Evolutionary conservation across 768 basidiomycete genomes (phyloP).

Genomic region (Calocybe cyanea): DNA sequence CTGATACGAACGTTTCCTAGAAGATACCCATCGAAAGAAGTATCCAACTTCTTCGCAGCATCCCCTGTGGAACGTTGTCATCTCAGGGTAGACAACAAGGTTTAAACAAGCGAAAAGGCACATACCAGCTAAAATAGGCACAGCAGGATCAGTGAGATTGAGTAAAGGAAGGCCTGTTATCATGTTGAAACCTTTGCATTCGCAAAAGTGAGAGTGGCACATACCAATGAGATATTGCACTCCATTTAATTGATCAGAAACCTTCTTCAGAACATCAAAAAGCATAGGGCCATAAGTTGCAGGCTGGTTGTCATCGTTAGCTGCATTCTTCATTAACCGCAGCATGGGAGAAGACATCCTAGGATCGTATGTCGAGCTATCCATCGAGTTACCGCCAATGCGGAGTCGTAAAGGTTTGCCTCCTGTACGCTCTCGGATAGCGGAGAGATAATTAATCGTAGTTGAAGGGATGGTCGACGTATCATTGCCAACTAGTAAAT

Average conservation of each 20-base stretch:
- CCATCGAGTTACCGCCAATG: conserved; percentile 48
- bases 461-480: conserved; percentile 46
- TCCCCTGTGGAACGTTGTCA: conserved; percentile 25
- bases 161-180: conserved; percentile 39
- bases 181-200: neutral
- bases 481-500: conserved; percentile 44
- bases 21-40: conserved; percentile 39
- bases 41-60: conserved; percentile 33
- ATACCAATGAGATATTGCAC: conserved; percentile 30
- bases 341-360: conserved; percentile 39
- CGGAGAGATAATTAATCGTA: conserved; percentile 56
- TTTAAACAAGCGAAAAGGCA: neutral
- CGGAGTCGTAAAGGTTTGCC: conserved; percentile 41
- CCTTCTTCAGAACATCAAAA: conserved; percentile 42
- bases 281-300: conserved; percentile 44
- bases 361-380: conserved; percentile 40
- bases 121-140: conserved; percentile 25
- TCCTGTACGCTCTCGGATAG: conserved; percentile 45
- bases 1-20: conserved; percentile 41
- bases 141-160: conserved; percentile 32
- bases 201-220: neutral
- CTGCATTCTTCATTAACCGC: conserved; percentile 27
- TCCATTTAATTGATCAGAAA: conserved; percentile 26
- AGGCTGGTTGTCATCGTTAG: conserved; percentile 42
- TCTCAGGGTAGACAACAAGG: too few species aligned